Base-by-base conservation (phyloP, 495 filamentous ascomycete species). In the Polyplosphaeria fusca region DNA sequence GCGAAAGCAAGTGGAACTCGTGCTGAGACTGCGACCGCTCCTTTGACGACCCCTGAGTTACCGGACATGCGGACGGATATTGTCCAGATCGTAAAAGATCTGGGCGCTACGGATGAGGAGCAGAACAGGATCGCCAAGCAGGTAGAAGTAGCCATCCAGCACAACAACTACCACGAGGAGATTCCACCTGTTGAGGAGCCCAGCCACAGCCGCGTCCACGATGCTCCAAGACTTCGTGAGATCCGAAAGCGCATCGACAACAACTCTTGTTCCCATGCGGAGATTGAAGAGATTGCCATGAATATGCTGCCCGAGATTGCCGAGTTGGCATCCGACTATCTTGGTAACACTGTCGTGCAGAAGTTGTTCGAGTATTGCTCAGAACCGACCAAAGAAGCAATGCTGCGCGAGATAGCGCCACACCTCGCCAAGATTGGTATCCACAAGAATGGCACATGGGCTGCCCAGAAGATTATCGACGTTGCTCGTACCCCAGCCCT, bases 371-470 rank as follows among this genome's bases (percentile, higher is more conserved):
- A 97, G 67, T 91, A 86, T 70, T 96, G 91, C 73, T 95, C 91
- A 0, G 93, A 97, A 65, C 71, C 80, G 13, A 83, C 90, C 42
- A 91, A 94, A 66, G 89, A 96, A 73, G 82, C 86, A 37, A 98
- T 98, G 94, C 79, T 98, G 28, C 68, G 73, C 7, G 84, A 94
- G 65, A 92, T 97, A 58, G 79, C 88, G 11, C 91, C 91, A 50
- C 91, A 96, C 69, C 80, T 97, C 65, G 90, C 90, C 16, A 91
- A 97, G 70, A 96, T 97, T 71, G 93, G 93, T 50, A 84, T 96
- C 32, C 93, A 98, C 78, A 98, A 98, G 78, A 98, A 98, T 63
- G 93, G 93, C 38, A 98, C 93, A 4, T 98, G 93, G 93, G 93
- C 93, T 52, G 93, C 91, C 0, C 93, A 98, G 72, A 98, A 97